phyloP scores from a whole-genome alignment of 2,329 filamentous ascomycete species.

The Phialophora tarda region DNA sequence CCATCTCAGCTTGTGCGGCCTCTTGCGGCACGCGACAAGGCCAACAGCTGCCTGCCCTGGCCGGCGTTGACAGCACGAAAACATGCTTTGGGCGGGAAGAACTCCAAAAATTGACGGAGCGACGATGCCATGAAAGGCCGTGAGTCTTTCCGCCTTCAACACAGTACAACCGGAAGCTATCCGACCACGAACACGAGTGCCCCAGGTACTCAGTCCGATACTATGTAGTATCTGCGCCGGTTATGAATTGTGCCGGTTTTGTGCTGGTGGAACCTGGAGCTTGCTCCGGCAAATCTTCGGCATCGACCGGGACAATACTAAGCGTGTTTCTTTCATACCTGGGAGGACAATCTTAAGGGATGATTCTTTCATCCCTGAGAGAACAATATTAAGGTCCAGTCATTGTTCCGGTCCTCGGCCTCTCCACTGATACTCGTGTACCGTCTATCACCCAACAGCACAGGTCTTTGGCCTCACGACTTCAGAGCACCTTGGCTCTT shows the following conservation, averaged over 20 bases:
- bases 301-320: slow-evolving; percentile 14
- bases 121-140: neutral
- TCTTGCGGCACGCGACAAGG: too few species aligned
- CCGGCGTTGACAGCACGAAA: neutral
- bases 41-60: neutral
- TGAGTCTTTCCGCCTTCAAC: neutral
- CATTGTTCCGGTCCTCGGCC: neutral
- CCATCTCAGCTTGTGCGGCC: too few species aligned
- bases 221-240: too few species aligned
- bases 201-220: neutral
- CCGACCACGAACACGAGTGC: neutral
- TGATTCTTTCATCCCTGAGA: neutral
- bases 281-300: slow-evolving; percentile 8
- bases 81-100: neutral
- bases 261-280: neutral
- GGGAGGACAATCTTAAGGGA: slow-evolving; percentile 5
- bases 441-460: neutral
- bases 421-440: neutral
- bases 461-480: neutral
- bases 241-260: neutral
- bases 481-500: slow-evolving; percentile 1
- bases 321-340: neutral
- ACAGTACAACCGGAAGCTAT: neutral
- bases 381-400: slow-evolving; percentile 1
- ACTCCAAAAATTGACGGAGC: neutral